Conservation (phyloP, 768 basidiomycete genomes). For the Bullera alba region DNA sequence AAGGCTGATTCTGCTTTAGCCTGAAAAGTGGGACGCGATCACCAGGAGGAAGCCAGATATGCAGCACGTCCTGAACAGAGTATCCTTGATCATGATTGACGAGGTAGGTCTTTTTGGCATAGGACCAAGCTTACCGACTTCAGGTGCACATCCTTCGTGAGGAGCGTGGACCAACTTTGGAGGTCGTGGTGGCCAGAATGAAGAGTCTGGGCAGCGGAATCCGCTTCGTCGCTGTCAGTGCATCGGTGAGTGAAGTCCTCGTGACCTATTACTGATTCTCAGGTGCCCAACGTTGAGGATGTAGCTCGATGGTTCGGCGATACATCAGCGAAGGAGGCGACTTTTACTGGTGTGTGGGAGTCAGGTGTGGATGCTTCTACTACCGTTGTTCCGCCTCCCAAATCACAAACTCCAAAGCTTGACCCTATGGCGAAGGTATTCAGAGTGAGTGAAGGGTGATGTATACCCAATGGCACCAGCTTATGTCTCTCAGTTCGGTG, state of each 20-base stretch:
- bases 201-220: slow-evolving; percentile 62
- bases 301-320: slow-evolving; percentile 78
- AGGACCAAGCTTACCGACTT: slow-evolving; percentile 2
- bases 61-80: slow-evolving; percentile 61
- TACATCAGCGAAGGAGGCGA: too few species aligned
- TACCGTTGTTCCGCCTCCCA: not conserved
- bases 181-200: slow-evolving; percentile 93
- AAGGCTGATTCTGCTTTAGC: slow-evolving; percentile 51
- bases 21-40: slow-evolving; percentile 94
- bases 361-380: not conserved
- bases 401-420: slow-evolving; percentile 11
- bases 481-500: slow-evolving; percentile 65
- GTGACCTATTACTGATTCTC: not conserved
- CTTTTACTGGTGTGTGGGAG: too few species aligned
- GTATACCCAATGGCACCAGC: not conserved
- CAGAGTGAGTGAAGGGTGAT: slow-evolving; percentile 51
- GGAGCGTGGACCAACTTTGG: slow-evolving; percentile 79
- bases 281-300: slow-evolving; percentile 74
- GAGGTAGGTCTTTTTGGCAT: slow-evolving; percentile 55
- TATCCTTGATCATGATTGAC: slow-evolving; percentile 81
- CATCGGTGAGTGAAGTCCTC: slow-evolving; percentile 56
- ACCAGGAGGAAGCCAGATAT: slow-evolving; percentile 59
- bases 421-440: slow-evolving; percentile 57
- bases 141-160: slow-evolving; percentile 92
- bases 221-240: slow-evolving; percentile 83